phyloP scores from a whole-genome alignment of 2,329 filamentous ascomycete genomes.

The Claviceps capensis region DNA sequence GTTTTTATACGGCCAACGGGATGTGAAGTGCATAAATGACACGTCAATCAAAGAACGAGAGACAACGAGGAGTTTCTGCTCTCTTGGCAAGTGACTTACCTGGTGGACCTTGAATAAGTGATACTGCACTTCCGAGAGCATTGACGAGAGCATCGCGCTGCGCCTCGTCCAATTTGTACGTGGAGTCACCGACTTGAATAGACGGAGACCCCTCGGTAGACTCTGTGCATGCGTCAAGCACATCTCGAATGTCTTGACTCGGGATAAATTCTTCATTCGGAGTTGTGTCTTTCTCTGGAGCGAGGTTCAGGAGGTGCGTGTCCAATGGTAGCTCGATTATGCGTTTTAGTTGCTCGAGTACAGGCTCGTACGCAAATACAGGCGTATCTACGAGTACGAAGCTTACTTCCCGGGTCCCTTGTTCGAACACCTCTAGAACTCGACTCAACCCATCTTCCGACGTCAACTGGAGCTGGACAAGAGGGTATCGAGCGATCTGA shows the following conservation, averaged over 20 bases:
- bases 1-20: background rate
- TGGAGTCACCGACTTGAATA: background rate
- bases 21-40: background rate
- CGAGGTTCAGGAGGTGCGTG: slow-evolving; percentile 31
- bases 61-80: background rate
- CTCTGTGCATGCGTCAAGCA: background rate
- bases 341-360: slow-evolving; percentile 44
- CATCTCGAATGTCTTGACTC: background rate
- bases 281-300: background rate
- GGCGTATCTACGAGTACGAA: slow-evolving; percentile 51
- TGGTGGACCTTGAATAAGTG: background rate
- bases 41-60: background rate
- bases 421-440: slow-evolving; percentile 28
- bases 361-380: slow-evolving; percentile 55
- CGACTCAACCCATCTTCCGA: slow-evolving; percentile 31
- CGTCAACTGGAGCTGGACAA: slow-evolving; percentile 37
- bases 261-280: background rate
- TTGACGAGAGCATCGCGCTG: background rate
- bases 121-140: background rate
- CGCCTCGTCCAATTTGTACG: background rate
- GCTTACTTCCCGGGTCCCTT: slow-evolving; percentile 11
- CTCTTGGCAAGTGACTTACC: background rate
- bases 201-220: background rate
- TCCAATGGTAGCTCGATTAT: slow-evolving; percentile 42
- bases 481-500: slow-evolving; percentile 27